These are phyloP conservation scores for Colletotrichum tanaceti DNA, from an alignment of 2,329 filamentous ascomycete species.

Conservation along the genomic window DNA sequence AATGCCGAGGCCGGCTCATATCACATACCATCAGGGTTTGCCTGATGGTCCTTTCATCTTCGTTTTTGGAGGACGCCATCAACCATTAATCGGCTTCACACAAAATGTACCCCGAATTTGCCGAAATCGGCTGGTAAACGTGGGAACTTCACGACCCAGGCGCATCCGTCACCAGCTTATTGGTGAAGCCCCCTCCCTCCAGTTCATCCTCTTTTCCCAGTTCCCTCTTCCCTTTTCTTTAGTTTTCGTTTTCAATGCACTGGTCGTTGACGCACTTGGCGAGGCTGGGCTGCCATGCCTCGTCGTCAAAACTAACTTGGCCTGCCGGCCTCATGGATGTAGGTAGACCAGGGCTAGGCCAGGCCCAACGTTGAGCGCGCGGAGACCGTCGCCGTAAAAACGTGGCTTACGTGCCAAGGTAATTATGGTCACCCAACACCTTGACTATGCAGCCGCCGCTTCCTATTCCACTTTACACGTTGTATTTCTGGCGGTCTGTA, in stretches of 20 bases:
- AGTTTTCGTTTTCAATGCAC: too few species aligned
- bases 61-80: neutral
- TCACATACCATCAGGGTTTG: neutral
- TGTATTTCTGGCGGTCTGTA: neutral
- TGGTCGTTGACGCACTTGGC: neutral
- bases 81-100: neutral
- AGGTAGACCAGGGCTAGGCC: conserved; percentile 15
- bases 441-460: neutral
- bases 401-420: neutral
- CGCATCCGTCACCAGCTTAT: neutral
- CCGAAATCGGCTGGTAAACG: conserved; percentile 13
- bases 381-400: conserved; percentile 11
- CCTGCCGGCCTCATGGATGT: conserved; percentile 16
- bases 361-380: conserved; percentile 16
- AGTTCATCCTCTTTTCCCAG: too few species aligned
- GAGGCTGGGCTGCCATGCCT: neutral
- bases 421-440: neutral
- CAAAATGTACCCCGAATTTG: neutral
- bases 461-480: neutral
- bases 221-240: too few species aligned
- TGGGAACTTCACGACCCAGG: neutral
- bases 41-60: neutral
- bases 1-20: neutral
- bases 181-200: too few species aligned
- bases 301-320: conserved; percentile 29